Percentiles rank a stretch among this genome's conserved stretches.
Conservation (phyloP, 768 basidiomycete genomes). For the Phlebiopsis gigantea region DNA sequence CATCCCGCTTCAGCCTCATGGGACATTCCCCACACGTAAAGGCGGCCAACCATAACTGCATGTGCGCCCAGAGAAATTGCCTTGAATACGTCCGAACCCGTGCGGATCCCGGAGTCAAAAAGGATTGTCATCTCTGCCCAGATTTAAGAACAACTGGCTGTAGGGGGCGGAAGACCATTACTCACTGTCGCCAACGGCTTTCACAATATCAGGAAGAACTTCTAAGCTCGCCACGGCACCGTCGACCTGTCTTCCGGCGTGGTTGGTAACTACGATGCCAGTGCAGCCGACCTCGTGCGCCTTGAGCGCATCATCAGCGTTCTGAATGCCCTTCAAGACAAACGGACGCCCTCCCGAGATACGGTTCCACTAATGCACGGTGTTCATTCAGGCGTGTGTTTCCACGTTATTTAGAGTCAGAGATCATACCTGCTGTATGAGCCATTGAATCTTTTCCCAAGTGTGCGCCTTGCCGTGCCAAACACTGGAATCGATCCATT, state of each 20-base stretch:
- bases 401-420: not conserved
- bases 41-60: constrained; percentile 43
- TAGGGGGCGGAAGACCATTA: not conserved
- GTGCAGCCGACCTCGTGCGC: constrained; percentile 43
- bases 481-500: constrained; percentile 43
- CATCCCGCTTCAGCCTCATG: constrained; percentile 49
- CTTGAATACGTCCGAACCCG: constrained; percentile 50
- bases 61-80: constrained; percentile 52
- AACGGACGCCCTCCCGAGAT: constrained; percentile 46
- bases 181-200: constrained; percentile 46
- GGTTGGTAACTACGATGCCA: constrained; percentile 53
- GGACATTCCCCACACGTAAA: constrained; percentile 48
- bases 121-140: constrained; percentile 42
- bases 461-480: constrained; percentile 49
- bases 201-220: constrained; percentile 42
- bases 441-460: constrained; percentile 48
- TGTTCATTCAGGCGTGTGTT: not conserved
- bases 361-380: constrained; percentile 35
- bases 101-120: constrained; percentile 50
- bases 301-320: constrained; percentile 40
- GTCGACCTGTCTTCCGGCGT: constrained; percentile 53
- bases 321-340: constrained; percentile 51
- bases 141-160: too few relatives aligned
- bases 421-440: constrained; percentile 34
- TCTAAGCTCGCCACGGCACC: constrained; percentile 49